Percentiles rank a stretch among this genome's conserved stretches.
Conservation (phyloP, 169 alveolate genomes). For the Neospora caninum region DNA sequence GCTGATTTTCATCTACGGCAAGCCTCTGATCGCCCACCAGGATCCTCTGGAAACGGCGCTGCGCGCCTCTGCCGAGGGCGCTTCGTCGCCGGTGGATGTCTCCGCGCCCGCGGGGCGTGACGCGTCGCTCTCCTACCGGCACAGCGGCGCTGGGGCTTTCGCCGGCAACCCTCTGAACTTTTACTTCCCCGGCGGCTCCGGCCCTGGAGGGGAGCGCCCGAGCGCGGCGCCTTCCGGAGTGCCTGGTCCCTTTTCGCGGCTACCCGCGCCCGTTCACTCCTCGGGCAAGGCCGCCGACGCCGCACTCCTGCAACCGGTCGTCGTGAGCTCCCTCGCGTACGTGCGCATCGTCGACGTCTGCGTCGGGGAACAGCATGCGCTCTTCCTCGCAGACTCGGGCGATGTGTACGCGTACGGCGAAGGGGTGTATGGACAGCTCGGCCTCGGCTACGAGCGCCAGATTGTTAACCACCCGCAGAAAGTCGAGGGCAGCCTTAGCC, state of each 20-base stretch:
- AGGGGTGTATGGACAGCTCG: constrained; percentile 86
- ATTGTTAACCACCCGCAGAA: constrained; percentile 73
- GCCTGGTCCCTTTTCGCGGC: background rate
- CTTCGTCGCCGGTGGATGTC: background rate
- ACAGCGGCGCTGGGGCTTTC: background rate
- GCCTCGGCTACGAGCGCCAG: constrained; percentile 63
- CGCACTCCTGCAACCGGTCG: constrained; percentile 34
- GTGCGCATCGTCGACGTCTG: constrained; percentile 72
- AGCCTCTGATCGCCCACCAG: background rate
- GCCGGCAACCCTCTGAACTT: background rate
- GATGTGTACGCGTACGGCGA: constrained; percentile 82
- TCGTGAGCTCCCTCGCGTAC: background rate
- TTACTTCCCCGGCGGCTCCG: background rate
- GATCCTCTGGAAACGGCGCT: background rate
- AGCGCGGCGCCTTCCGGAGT: background rate
- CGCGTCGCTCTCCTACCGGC: background rate
- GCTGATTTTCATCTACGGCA: constrained; percentile 42
- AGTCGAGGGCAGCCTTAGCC: background rate
- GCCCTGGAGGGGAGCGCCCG: background rate
- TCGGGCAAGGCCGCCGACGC: background rate
- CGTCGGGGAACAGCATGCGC: constrained; percentile 84
- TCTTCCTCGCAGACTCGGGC: constrained; percentile 78
- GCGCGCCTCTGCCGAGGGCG: background rate
- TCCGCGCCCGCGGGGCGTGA: background rate
- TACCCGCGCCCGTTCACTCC: background rate